Evolutionary conservation across 306 rosid genomes (phyloP), one percentile per base, ranked within the genome.

Genomic region (Dryas alaskensis): DNA sequence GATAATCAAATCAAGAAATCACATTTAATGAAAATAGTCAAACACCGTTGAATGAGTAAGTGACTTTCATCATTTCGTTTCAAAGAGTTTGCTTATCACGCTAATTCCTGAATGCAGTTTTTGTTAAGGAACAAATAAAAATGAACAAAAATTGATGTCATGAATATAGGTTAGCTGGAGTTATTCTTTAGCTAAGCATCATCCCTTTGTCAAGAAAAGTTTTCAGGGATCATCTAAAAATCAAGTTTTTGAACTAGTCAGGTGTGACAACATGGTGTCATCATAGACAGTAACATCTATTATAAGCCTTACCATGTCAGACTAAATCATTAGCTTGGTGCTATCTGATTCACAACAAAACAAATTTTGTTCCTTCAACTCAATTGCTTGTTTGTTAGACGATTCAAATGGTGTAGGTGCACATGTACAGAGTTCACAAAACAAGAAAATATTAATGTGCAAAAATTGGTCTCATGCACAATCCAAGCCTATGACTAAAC

Each of bases 1-100:
- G 89, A 76, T 79, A 65, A 51, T 14, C 63, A 48, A 66, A 72
- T 51, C 67, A 60, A 53, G 39, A 75, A 13, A 48, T 67, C 60
- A 62, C 17, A 76, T 75, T 71, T 70, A 59, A 63, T 51, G 27
- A 55, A 51, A 17, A 12, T 8, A 17, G 17, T 17, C 73, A 2
- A 13, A 68, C 12, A 14, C 12, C 7, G 39, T 9, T 10, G 17
- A 37, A 69, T 1, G 55, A 42, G 16, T 0, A 67, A 7, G 22
- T 25, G 55, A 70, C 7, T 10, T 57, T 55, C 63, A 43, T 27
- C 16, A 68, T 50, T 31, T 10, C 37, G 8, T 7, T 64, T 22
- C 60, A 13, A 67, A 67, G 27, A 16, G 6, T 16, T 13, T 40
- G 17, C 67, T 62, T 14, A 40, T 11, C 58, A 48, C 4, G 44